A percentile compares a stretch with the other conserved stretches of the same genome.
These are phyloP conservation scores for Paecilomyces variotii DNA, from an alignment of 2,329 filamentous ascomycete genomes.

Conservation along the genomic window DNA sequence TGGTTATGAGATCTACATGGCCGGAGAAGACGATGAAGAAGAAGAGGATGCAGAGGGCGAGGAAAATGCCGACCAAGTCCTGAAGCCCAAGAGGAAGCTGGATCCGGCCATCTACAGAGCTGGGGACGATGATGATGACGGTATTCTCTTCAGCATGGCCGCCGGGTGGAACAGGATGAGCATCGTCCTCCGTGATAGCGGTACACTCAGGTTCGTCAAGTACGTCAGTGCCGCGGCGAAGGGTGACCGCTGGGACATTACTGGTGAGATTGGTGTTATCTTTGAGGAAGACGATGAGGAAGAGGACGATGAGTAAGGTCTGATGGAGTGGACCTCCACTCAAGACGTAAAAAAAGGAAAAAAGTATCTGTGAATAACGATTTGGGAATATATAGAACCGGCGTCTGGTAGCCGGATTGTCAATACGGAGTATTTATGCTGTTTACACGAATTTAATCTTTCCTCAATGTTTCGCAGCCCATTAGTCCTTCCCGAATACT, in stretches of 20 bases:
- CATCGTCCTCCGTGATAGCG: conserved; percentile 79
- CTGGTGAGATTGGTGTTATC: conserved; percentile 66
- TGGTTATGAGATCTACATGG: conserved; percentile 75
- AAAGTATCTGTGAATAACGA: conserved; percentile 35
- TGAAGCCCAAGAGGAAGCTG: conserved; percentile 20
- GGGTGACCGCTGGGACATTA: conserved; percentile 90
- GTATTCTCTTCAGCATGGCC: conserved; percentile 60
- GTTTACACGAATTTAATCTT: background rate
- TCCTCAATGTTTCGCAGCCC: background rate
- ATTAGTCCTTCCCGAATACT: background rate
- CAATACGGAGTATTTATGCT: background rate
- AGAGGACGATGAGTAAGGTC: conserved; percentile 13
- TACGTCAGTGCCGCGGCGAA: conserved; percentile 77
- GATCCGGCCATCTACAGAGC: conserved; percentile 87
- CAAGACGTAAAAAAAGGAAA: background rate
- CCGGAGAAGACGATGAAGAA: conserved; percentile 58
- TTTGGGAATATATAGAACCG: background rate
- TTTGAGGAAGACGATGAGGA: conserved; percentile 44
- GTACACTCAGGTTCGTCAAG: conserved; percentile 88
- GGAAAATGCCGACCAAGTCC: conserved; percentile 22
- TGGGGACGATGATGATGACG: conserved; percentile 63
- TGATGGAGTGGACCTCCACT: background rate
- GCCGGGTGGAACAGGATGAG: conserved; percentile 84
- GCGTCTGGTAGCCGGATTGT: background rate
- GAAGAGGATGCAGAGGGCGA: conserved; percentile 35